Base-by-base conservation (phyloP, 2,329 filamentous ascomycete species). In the Magnaporthales sp. region DNA sequence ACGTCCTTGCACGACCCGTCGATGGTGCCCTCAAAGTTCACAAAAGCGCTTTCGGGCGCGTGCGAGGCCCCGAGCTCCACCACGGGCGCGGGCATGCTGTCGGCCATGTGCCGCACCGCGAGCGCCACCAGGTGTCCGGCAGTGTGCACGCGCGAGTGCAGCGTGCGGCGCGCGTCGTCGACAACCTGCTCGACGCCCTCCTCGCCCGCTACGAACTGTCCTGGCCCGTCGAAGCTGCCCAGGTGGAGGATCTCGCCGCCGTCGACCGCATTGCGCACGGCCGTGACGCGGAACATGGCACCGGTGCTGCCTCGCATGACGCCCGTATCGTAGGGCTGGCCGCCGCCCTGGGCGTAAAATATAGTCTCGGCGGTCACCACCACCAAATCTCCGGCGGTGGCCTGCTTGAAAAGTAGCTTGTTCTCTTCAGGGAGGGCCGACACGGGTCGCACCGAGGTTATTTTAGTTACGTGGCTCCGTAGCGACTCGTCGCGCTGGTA, bases 281-380 rank as follows among this genome's bases (percentile, higher is more conserved):
- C 77, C 2, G 75, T 76, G 9, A 91, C 86, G 22, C 79, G 72
- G 70, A 91, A 88, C 0, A 61, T 29, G 13, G 70, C 72, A 3
- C 46, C 46, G 46, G n/a, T 22, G 46, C 46, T 22, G 46, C 46
- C n/a, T 19, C 46, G 46, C 69, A 92, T 89, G 58, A 73, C 77
- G 24, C 90, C 90, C 13, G 82, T 80, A 69, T 92, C 90, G 0
- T 84, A 88, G 0, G 90, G 90, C 71, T 92, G 90, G 9, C 90
- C 90, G 68, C 90, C 90, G 24, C 90, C 90, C 75, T 92, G 90
- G 0, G 88, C 86, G 69, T 92, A 87, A 76, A 92, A 92, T 68
- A 92, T 88, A n/a, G 90, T 92, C 64, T 84, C 77, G 1, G 84
- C 79, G 0, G 87, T 89, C 5, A 86, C 46, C 8, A 54, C 46